Conservation (phyloP, 305 asterid species). For the Striga hermonthica region DNA sequence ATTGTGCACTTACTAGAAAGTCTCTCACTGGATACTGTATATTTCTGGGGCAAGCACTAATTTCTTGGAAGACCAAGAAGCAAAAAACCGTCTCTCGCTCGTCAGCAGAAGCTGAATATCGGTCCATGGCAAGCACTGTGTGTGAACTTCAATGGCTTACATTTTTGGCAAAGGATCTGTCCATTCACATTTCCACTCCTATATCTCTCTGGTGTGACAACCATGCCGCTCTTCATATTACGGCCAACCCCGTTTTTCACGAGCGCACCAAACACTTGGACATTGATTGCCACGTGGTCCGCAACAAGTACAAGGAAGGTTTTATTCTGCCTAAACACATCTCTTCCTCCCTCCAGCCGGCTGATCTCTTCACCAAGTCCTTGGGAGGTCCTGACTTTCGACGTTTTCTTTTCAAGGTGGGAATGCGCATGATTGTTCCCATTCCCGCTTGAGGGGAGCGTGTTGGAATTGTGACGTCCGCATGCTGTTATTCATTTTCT, state of each 20-base stretch:
- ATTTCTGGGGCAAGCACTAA: not conserved
- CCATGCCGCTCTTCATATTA: not conserved
- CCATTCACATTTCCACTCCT: not conserved
- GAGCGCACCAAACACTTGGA: not conserved
- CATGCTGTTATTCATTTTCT: too few relatives aligned
- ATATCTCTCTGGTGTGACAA: not conserved
- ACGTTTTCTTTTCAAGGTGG: not conserved
- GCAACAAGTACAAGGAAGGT: too few relatives aligned
- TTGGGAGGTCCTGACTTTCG: not conserved
- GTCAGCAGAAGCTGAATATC: constrained; percentile 4
- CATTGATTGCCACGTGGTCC: not conserved
- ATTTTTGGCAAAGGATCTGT: not conserved
- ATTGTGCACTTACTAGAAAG: not conserved
- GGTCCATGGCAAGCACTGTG: not conserved
- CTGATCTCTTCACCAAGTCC: not conserved
- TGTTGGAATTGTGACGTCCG: too few relatives aligned
- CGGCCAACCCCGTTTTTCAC: constrained; percentile 8
- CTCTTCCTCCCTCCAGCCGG: too few relatives aligned
- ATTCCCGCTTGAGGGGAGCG: constrained; percentile 17
- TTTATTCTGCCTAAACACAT: not conserved
- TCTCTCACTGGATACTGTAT: not conserved
- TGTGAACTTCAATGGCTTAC: not conserved
- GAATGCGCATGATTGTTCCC: not conserved
- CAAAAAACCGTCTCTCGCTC: not conserved
- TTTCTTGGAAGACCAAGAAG: not conserved